These are phyloP conservation scores for Candolleomyces efflorescens DNA, from an alignment of 768 basidiomycete species.

Conservation along the genomic window DNA sequence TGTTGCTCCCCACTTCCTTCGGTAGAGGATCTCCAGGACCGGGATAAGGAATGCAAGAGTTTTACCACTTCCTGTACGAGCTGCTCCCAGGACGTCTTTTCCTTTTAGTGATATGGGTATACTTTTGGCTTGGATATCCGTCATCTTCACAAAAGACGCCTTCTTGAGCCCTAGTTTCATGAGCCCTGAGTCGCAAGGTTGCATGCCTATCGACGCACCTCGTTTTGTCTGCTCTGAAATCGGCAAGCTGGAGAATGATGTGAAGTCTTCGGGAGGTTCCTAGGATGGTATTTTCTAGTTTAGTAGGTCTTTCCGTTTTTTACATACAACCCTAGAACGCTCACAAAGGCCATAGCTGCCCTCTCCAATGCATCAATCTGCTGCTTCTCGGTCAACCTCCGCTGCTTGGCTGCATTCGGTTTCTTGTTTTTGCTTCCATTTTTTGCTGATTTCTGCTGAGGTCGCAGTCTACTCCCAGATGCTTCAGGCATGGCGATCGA, in stretches of 20 bases:
- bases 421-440: conserved; percentile 17
- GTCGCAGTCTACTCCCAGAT: conserved; percentile 12
- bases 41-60: conserved; percentile 96
- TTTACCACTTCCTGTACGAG: conserved; percentile 93
- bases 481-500: conserved; percentile 2
- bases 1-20: conserved; percentile 88
- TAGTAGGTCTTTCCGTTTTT: conserved; percentile 1
- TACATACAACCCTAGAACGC: conserved; percentile 7
- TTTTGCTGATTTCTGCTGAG: conserved; percentile 14
- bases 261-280: conserved; percentile 48
- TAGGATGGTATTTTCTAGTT: conserved; percentile 20
- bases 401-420: conserved; percentile 26
- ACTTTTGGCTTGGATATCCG: conserved; percentile 87
- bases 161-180: conserved; percentile 69
- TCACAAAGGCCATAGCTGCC: conserved; percentile 48
- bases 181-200: background rate
- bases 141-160: conserved; percentile 82
- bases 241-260: conserved; percentile 69
- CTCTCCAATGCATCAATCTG: conserved; percentile 47
- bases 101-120: conserved; percentile 91
- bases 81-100: conserved; percentile 94
- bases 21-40: conserved; percentile 83
- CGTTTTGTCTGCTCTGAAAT: conserved; percentile 73
- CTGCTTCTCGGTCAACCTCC: conserved; percentile 44
- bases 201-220: conserved; percentile 34